Percentiles rank a stretch among this genome's conserved stretches.
Conservation (phyloP, 2,329 filamentous ascomycete species). For the Biscogniauxia sp. region DNA sequence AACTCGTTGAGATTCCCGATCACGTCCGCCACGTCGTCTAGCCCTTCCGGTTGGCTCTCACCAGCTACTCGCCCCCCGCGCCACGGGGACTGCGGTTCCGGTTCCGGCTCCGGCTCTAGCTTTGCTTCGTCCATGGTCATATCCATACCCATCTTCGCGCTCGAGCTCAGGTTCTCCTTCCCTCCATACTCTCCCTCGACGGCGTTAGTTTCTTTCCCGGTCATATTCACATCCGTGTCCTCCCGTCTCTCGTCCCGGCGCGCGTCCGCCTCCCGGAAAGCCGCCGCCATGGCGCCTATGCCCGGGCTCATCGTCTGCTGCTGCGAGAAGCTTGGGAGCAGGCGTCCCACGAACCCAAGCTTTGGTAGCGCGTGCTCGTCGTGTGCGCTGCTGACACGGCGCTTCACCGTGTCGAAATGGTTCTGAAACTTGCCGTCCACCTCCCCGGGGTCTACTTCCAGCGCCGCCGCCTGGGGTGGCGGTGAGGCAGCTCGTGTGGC, state of each 20-base stretch:
- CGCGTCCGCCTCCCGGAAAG: slow-evolving; percentile 46
- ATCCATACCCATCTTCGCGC: slow-evolving; percentile 5
- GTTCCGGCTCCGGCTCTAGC: no score
- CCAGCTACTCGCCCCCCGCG: slow-evolving; percentile 24
- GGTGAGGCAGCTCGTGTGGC: slow-evolving; percentile 38
- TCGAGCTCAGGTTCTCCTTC: no score
- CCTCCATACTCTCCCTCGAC: no score
- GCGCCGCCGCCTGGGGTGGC: slow-evolving; percentile 38
- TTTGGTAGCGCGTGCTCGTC: not conserved
- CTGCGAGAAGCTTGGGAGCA: slow-evolving; percentile 45
- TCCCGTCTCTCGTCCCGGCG: not conserved
- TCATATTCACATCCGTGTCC: slow-evolving; percentile 4
- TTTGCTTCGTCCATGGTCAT: not conserved
- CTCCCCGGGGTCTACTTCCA: slow-evolving; percentile 30
- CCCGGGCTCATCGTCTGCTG: slow-evolving; percentile 38
- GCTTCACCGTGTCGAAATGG: slow-evolving; percentile 48
- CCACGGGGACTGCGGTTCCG: slow-evolving; percentile 29
- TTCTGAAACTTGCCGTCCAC: slow-evolving; percentile 40
- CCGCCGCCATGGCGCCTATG: slow-evolving; percentile 47
- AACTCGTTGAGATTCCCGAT: slow-evolving; percentile 47
- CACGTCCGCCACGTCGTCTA: slow-evolving; percentile 46
- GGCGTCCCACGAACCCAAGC: slow-evolving; percentile 25
- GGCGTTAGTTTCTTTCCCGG: no score
- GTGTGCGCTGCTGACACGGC: slow-evolving; percentile 27
- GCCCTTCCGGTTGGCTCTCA: slow-evolving; percentile 37